Evolutionary conservation across 495 filamentous ascomycete genomes (phyloP).

Genomic region (Aspergillus funiculosus): DNA sequence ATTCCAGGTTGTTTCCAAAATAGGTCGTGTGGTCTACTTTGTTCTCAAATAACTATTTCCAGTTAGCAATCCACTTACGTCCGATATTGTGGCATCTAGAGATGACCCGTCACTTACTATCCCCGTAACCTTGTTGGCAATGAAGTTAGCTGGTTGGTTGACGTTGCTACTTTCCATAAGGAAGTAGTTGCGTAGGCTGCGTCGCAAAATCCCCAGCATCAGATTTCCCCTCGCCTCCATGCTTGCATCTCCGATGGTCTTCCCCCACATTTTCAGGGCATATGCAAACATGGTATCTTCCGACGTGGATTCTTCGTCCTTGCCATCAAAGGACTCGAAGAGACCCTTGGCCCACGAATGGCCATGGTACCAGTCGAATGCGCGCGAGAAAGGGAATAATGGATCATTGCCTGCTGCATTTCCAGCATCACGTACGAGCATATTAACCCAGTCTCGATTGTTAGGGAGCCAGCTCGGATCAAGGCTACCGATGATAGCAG

Average conservation of each 20-base stretch:
- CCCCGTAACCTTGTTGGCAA: slow-evolving; percentile 80
- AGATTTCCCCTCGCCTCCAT: slow-evolving; percentile 86
- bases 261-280: slow-evolving; percentile 91
- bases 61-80: slow-evolving; percentile 2
- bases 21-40: slow-evolving; percentile 95
- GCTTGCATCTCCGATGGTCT: slow-evolving; percentile 62
- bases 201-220: slow-evolving; percentile 68
- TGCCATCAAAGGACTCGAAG: slow-evolving; percentile 85
- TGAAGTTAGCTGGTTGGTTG: slow-evolving; percentile 72
- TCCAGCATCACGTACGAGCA: slow-evolving; percentile 68
- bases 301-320: slow-evolving; percentile 85
- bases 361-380: slow-evolving; percentile 91
- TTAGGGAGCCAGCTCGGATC: slow-evolving; percentile 67
- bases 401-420: slow-evolving; percentile 67
- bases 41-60: slow-evolving; percentile 77
- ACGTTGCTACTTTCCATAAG: slow-evolving; percentile 63
- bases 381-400: slow-evolving; percentile 79
- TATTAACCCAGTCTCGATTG: slow-evolving; percentile 78
- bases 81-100: not conserved
- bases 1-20: slow-evolving; percentile 76
- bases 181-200: slow-evolving; percentile 74
- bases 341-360: slow-evolving; percentile 96
- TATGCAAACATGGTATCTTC: slow-evolving; percentile 90
- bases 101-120: slow-evolving; percentile 49
- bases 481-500: slow-evolving; percentile 75